Conservation (phyloP, 768 basidiomycete species). For the Lactifluus hygrophoroides region DNA sequence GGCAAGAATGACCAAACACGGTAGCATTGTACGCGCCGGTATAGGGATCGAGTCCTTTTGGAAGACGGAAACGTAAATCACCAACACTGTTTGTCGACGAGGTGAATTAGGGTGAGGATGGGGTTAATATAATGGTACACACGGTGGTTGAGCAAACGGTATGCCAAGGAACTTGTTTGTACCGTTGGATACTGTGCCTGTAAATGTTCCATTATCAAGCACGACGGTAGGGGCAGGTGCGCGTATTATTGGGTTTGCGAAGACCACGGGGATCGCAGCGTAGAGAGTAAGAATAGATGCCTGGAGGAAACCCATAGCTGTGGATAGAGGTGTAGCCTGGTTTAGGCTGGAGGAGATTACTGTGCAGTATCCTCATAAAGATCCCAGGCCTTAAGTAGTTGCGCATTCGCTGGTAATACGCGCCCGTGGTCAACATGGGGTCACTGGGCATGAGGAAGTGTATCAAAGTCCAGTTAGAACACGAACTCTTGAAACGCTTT, state of each 20-base stretch:
- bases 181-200: slow-evolving; percentile 22
- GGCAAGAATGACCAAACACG: slow-evolving; percentile 21
- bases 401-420: too few species aligned
- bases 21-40: slow-evolving; percentile 15
- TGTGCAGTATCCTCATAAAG: too few species aligned
- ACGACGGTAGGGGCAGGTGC: slow-evolving; percentile 21
- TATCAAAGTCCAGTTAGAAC: too few species aligned
- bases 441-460: too few species aligned
- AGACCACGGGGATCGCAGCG: background rate
- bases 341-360: background rate
- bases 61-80: slow-evolving; percentile 32
- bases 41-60: slow-evolving; percentile 18
- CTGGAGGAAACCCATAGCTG: background rate
- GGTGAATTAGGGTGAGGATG: background rate
- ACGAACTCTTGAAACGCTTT: too few species aligned
- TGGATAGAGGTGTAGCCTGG: background rate
- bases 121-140: slow-evolving; percentile 4
- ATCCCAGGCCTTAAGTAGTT: background rate
- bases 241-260: background rate
- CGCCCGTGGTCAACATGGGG: too few species aligned
- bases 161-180: slow-evolving; percentile 32
- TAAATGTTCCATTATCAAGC: slow-evolving; percentile 26
- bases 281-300: background rate
- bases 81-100: slow-evolving; percentile 23
- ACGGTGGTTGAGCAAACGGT: slow-evolving; percentile 35